Base-by-base conservation (phyloP, 1,284 basidiomycete species). In the Puccinia horiana region DNA sequence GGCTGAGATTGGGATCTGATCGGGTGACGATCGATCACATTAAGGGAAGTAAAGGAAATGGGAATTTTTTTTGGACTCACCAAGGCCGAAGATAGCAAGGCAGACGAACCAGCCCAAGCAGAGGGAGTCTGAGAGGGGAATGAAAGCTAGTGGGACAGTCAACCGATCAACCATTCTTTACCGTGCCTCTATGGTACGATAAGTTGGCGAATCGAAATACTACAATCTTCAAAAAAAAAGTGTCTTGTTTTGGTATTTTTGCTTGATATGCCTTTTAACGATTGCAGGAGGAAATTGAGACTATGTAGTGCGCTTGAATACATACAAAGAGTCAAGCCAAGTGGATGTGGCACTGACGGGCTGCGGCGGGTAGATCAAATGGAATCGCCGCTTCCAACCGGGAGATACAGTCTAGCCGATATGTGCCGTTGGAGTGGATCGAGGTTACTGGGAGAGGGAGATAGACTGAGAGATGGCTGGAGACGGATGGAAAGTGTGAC, bases 321-420 rank as follows among this genome's bases (percentile, higher is more conserved):
- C 8, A 67, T 44, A n/a, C 37, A 37, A 44, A 23, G 40, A 67
- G 2, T 67, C 20, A 67, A n/a, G 61, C 35, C 61, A 65, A 65
- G 61, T 65, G 35, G 61, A 11, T 37, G 35, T 65, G 61, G 65
- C 9, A 40, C 18, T 44, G 65, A 20, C 26, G 65, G 65, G 20
- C 65, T 67, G 65, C 40, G 40, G 65, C 40, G 37, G 40, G 65
- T 67, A 67, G 40, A 67, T 67, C n/a, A 23, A 67, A 67, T n/a
- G 40, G 65, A 44, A 42, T 67, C 40, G 40, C 37, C 65, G 40
- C 65, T 42, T 67, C 3, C 65, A 44, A 42, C 40, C 65, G 65
- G 65, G 23, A 67, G 42, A 11, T 40, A 35, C 40, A 42, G 23
- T 67, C 40, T 44, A 44, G 40, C 40, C 37, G 20, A 67, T 16